Evolutionary conservation across 1,284 basidiomycete genomes (phyloP), one percentile per base, ranked within the genome.

Genomic region (Tilletia caries): DNA sequence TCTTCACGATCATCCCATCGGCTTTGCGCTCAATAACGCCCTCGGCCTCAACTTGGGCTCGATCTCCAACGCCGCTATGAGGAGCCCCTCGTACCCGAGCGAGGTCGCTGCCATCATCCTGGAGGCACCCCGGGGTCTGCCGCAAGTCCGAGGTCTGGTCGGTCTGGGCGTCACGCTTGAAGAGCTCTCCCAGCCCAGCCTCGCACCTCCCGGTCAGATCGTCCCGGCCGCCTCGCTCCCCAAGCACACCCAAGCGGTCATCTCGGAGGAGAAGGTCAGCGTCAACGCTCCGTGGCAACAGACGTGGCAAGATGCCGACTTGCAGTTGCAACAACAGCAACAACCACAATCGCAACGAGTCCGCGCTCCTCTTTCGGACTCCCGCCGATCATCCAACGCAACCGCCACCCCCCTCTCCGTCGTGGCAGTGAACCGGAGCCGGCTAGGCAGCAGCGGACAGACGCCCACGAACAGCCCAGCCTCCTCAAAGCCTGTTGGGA

Each of bases 341-440:
- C n/a, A n/a, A n/a, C n/a, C n/a, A n/a, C n/a, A n/a, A n/a, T n/a
- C n/a, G n/a, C n/a, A n/a, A 41, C 37, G 37, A 41, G 37, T 41
- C 37, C 37, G 52, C n/a, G 52, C 25, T 27, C 58, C 58, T n/a
- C 58, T 62, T 29, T 62, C 58, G 8, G 58, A 62, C 3, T 62
- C 58, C 3, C 58, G 58, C 18, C 58, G 58, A 23, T 62, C 58
- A 12, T 62, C 58, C 58, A 62, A 62, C 33, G 58, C 58, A 6
- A 62, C 58, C 32, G 58, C 58, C 18, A 62, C 58, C 10, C 58
- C 58, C 23, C 58, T 33, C 58, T 33, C 58, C 23, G 33, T 62
- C 58, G 58, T 62, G 29, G 32, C 32, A 27, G 58, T 62, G 6
- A 62, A 62, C 58, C 58, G 58, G 15, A 20, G 27, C 33, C 27